These are phyloP conservation scores for Trichoderma hamatum DNA, from an alignment of 2,329 filamentous ascomycete genomes.

Conservation along the genomic window DNA sequence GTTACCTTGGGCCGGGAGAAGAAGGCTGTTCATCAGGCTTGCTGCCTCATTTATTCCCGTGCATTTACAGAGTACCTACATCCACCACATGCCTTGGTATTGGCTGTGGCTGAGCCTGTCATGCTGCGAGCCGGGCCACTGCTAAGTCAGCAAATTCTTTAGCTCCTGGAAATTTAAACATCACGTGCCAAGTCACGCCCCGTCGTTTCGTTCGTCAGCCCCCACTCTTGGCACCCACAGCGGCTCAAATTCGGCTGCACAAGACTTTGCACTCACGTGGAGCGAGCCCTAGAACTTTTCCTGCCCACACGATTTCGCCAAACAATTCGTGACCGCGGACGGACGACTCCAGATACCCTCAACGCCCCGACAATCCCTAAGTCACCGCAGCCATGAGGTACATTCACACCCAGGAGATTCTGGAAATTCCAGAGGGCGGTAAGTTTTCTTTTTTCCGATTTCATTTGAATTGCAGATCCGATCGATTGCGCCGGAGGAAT, in stretches of 20 bases:
- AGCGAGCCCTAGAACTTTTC: constrained; percentile 50
- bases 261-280: constrained; percentile 43
- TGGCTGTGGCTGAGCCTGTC: constrained; percentile 5
- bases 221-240: background rate
- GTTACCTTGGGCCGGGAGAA: background rate
- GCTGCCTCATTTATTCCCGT: background rate
- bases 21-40: background rate
- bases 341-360: constrained; percentile 45
- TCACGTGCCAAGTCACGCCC: constrained; percentile 28
- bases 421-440: constrained; percentile 97
- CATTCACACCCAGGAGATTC: constrained; percentile 97
- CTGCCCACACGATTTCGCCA: constrained; percentile 48
- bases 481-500: constrained; percentile 19
- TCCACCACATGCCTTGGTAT: background rate
- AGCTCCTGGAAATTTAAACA: background rate
- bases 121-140: background rate
- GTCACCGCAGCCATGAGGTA: constrained; percentile 90
- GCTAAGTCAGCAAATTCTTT: background rate
- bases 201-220: background rate
- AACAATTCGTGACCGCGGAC: constrained; percentile 44
- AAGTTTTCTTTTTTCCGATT: constrained; percentile 51
- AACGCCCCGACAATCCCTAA: constrained; percentile 48
- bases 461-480: background rate
- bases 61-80: background rate
- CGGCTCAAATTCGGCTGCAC: constrained; percentile 35